Evolutionary conservation across 805 yeast species (phyloP), one percentile per base, ranked within the genome.

Genomic region (Metschnikowia henanensis): DNA sequence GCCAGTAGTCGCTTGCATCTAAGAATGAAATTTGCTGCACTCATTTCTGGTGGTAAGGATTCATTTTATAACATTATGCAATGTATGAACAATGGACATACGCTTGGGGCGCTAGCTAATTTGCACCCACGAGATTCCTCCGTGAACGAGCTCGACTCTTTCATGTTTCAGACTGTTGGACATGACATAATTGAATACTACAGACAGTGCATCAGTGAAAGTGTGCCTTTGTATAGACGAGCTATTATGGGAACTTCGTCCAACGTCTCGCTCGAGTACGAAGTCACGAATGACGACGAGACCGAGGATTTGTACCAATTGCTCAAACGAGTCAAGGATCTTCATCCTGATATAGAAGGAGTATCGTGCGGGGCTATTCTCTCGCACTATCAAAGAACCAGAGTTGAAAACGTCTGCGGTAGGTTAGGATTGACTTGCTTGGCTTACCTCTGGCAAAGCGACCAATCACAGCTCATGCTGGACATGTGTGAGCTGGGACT

Each of bases 111-210:
- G 1, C 64, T 92, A 36, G 98, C 90, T 0, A 94, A 94, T 57
- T 64, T 94, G 48, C 80, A 81, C 56, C 97, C 97, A 1, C 73
- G 74, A 1, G 57, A 58, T 35, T 46, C 45, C n/a, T 32, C 41
- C 16, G 39, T 43, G 12, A 66, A 65, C 52, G 99, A 94, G 62
- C 67, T 94, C 41, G 97, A 94, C 61, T 87, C 96, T 41, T 92
- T 84, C 59, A 94, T 94, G 99, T 94, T 87, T 64, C 99, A 94
- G 65, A 94, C 99, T 0, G 98, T 94, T 6, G 99, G 99, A 0
- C 94, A 87, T 62, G 87, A 85, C 49, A 79, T 86, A 3, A 72
- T 94, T 2, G 74, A 77, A 0, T 63, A 69, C 41, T 88, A 91
- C 57, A 68, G 77, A 3, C 73, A 82, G 47, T 87, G 96, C 56